Evolutionary conservation across 2,329 filamentous ascomycete genomes (phyloP).

Genomic region (Fusarium citri): DNA sequence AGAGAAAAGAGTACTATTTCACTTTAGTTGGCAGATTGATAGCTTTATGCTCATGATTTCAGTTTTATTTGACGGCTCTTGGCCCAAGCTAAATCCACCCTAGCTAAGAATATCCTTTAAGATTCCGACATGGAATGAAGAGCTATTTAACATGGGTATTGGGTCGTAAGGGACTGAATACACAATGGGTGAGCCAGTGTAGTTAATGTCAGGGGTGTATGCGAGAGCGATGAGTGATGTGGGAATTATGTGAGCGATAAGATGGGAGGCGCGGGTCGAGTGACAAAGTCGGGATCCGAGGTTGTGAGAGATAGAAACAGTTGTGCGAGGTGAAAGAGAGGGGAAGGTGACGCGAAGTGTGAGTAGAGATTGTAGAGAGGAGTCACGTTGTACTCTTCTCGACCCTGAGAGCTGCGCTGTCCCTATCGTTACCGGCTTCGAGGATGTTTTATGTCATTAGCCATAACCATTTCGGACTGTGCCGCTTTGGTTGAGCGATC

Average conservation of each 20-base stretch:
- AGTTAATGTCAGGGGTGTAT: constrained; percentile 44
- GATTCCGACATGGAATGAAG: constrained; percentile 33
- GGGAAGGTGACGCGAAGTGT: constrained; percentile 42
- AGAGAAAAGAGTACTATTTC: background rate
- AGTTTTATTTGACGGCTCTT: constrained; percentile 42
- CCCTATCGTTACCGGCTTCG: constrained; percentile 39
- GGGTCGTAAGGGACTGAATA: constrained; percentile 34
- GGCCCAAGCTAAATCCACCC: constrained; percentile 43
- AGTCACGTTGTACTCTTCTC: constrained; percentile 47
- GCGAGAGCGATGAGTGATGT: constrained; percentile 45
- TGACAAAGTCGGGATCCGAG: constrained; percentile 37
- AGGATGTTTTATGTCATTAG: constrained; percentile 42
- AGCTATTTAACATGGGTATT: constrained; percentile 29
- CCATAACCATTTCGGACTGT: constrained; percentile 39
- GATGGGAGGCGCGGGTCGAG: constrained; percentile 39
- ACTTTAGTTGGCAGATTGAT: background rate
- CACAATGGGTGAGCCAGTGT: constrained; percentile 34
- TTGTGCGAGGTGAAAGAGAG: constrained; percentile 42
- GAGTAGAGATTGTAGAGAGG: constrained; percentile 47
- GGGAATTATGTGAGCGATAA: constrained; percentile 46
- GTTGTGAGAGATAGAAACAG: constrained; percentile 39
- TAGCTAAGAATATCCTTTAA: constrained; percentile 36
- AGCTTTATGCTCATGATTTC: constrained; percentile 36
- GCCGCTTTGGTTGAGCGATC: constrained; percentile 40
- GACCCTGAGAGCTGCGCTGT: constrained; percentile 38